A percentile compares a stretch with the other conserved stretches of the same genome.
These are phyloP conservation scores for Diaporthe citriasiana DNA, from an alignment of 2,329 filamentous ascomycete genomes.

Conservation along the genomic window DNA sequence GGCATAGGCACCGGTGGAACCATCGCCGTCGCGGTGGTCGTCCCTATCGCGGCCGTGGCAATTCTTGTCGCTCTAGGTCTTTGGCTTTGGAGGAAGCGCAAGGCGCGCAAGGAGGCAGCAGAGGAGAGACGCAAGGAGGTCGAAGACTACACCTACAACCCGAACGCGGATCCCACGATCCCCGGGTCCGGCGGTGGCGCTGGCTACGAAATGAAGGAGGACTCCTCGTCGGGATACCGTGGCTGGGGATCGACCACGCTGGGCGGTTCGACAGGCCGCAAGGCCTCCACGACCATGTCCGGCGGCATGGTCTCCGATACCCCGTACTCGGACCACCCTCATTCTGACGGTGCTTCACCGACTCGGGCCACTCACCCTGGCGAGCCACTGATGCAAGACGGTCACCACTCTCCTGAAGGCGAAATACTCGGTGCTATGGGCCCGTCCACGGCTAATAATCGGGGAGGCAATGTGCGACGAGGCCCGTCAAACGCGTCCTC, in stretches of 20 bases:
- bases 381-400: slow-evolving; percentile 73
- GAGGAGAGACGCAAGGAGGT: slow-evolving; percentile 95
- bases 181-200: slow-evolving; percentile 61
- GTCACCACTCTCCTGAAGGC: slow-evolving; percentile 73
- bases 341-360: slow-evolving; percentile 66
- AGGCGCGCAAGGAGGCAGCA: slow-evolving; percentile 85
- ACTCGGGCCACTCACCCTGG: slow-evolving; percentile 75
- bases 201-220: slow-evolving; percentile 83
- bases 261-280: slow-evolving; percentile 78
- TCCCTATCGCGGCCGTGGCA: slow-evolving; percentile 91
- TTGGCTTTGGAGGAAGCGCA: slow-evolving; percentile 90
- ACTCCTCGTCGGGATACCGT: slow-evolving; percentile 84
- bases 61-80: slow-evolving; percentile 82
- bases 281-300: slow-evolving; percentile 90
- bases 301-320: slow-evolving; percentile 81
- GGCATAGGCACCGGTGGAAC: slow-evolving; percentile 75
- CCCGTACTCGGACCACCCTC: slow-evolving; percentile 76
- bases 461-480: slow-evolving; percentile 80
- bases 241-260: slow-evolving; percentile 90
- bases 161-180: slow-evolving; percentile 92
- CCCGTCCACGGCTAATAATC: slow-evolving; percentile 76
- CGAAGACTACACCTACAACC: slow-evolving; percentile 97
- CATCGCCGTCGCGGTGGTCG: slow-evolving; percentile 93
- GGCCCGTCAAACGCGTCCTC: slow-evolving; percentile 97
- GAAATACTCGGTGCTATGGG: slow-evolving; percentile 89